These are phyloP conservation scores for Penicillium crystallinum DNA, from an alignment of 495 filamentous ascomycete species.

Conservation along the genomic window DNA sequence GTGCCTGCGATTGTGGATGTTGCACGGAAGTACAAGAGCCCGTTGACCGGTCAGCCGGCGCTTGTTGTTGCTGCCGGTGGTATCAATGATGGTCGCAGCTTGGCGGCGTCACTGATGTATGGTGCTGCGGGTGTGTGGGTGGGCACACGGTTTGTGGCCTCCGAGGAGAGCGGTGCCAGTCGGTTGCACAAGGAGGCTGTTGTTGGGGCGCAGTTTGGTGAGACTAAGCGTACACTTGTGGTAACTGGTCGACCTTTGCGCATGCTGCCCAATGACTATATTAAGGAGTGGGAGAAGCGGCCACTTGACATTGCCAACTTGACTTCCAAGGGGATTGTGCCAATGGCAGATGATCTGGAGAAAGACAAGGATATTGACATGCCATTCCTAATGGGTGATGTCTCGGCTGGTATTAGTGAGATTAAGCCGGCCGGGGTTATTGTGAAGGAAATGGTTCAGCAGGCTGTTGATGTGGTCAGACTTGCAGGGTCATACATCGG, in stretches of 20 bases:
- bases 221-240: conserved; percentile 73
- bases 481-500: conserved; percentile 32
- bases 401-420: conserved; percentile 66
- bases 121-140: conserved; percentile 77
- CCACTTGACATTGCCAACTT: conserved; percentile 68
- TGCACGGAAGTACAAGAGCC: conserved; percentile 53
- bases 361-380: conserved; percentile 70
- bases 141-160: conserved; percentile 80
- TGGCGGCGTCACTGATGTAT: conserved; percentile 68
- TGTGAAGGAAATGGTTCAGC: conserved; percentile 78
- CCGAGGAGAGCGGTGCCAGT: conserved; percentile 69
- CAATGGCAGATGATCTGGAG: conserved; percentile 74
- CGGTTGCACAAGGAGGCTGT: conserved; percentile 75
- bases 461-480: conserved; percentile 67
- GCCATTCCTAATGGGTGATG: conserved; percentile 92
- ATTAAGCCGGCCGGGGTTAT: conserved; percentile 78
- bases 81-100: conserved; percentile 62
- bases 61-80: conserved; percentile 75
- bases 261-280: conserved; percentile 75
- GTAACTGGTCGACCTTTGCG: conserved; percentile 74
- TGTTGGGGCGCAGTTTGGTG: conserved; percentile 66
- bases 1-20: conserved; percentile 75
- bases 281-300: conserved; percentile 68
- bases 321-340: conserved; percentile 68
- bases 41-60: conserved; percentile 50